Conservation (phyloP, 179 eudicot species). For the Drosera spatulata region DNA sequence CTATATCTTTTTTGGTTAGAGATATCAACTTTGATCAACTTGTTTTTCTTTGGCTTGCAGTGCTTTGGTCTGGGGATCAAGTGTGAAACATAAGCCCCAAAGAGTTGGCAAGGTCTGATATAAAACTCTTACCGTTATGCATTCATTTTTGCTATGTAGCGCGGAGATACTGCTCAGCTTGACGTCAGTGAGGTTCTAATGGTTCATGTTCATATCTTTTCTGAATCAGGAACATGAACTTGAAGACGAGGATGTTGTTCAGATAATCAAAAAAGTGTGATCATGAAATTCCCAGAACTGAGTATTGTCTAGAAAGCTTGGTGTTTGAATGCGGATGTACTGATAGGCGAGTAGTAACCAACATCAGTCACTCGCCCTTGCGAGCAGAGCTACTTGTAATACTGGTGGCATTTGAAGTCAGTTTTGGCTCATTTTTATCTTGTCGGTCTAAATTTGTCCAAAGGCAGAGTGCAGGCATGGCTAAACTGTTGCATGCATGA, state of each 20-base stretch:
- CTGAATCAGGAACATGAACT: slow-evolving; percentile 40
- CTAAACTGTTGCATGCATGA: too few species aligned
- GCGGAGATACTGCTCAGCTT: neutral
- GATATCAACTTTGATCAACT: neutral
- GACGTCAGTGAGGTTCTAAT: neutral
- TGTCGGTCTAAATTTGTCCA: too few species aligned
- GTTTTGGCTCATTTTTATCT: too few species aligned
- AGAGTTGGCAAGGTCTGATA: slow-evolving; percentile 80
- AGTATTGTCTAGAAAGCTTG: too few species aligned
- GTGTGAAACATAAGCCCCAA: slow-evolving; percentile 94
- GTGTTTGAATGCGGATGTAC: too few species aligned
- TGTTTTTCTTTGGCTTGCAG: slow-evolving; percentile 14
- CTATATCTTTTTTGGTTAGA: too few species aligned
- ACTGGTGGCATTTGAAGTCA: too few species aligned
- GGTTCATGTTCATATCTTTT: neutral
- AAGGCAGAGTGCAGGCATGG: too few species aligned
- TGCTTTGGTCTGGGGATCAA: slow-evolving; percentile 97
- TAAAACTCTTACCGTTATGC: too few species aligned
- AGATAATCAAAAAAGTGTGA: slow-evolving; percentile 39
- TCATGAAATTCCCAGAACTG: neutral
- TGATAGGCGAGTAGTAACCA: too few species aligned
- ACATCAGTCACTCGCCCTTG: too few species aligned
- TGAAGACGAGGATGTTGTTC: slow-evolving; percentile 52
- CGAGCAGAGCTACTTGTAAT: too few species aligned
- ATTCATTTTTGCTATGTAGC: neutral